Conservation (phyloP, 371 early-diverging fungal genomes). For the Syncephalastrum monosporum region DNA sequence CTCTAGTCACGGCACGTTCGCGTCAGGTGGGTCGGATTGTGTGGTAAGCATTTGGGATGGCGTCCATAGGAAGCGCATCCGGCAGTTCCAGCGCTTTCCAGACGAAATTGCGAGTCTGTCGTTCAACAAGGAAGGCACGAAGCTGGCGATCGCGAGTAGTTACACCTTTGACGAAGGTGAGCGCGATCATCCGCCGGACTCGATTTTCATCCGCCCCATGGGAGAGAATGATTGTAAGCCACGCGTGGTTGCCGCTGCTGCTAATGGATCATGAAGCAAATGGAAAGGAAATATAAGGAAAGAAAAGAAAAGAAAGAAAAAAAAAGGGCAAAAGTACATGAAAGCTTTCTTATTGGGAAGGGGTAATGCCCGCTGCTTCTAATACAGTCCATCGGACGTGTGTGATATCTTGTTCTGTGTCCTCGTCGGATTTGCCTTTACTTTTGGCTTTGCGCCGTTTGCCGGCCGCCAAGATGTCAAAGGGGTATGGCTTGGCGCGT, state of each 20-base stretch:
- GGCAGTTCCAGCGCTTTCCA: conserved; percentile 78
- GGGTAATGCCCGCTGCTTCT: conserved; percentile 20
- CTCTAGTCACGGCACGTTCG: conserved; percentile 85
- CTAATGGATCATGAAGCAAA: conserved; percentile 6
- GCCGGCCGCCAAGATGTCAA: conserved; percentile 42
- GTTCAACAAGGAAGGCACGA: conserved; percentile 76
- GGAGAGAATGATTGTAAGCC: conserved; percentile 72
- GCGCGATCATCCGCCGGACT: conserved; percentile 82
- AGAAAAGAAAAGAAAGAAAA: neutral
- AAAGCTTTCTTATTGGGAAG: too few relatives aligned
- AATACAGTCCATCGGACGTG: conserved; percentile 31
- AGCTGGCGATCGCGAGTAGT: conserved; percentile 87
- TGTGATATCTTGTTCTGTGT: conserved; percentile 24
- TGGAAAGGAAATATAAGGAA: too few relatives aligned
- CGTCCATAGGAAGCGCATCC: conserved; percentile 82
- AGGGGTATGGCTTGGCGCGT: conserved; percentile 57
- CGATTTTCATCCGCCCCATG: conserved; percentile 74
- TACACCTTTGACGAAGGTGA: conserved; percentile 96
- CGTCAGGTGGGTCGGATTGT: conserved; percentile 94
- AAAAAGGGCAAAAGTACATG: neutral
- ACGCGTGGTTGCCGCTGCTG: conserved; percentile 9
- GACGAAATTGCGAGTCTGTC: conserved; percentile 82
- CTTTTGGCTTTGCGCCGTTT: conserved; percentile 28
- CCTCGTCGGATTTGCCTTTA: conserved; percentile 14
- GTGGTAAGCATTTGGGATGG: conserved; percentile 93